phyloP scores from a whole-genome alignment of 306 rosid species.

The Sphenostylis stenocarpa region DNA sequence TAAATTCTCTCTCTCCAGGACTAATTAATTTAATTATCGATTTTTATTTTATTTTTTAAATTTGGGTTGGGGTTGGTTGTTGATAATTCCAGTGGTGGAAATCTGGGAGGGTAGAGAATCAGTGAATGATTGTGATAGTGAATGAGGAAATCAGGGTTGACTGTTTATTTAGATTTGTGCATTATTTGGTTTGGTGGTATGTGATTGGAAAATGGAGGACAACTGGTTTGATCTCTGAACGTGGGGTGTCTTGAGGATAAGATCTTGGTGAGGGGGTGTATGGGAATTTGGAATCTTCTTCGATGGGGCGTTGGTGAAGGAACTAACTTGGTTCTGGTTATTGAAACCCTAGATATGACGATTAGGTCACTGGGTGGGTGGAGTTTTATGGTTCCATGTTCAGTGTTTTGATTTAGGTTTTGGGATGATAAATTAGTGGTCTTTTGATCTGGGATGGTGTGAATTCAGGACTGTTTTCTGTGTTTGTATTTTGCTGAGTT shows the following conservation, averaged over 20 bases:
- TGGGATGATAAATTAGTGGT: not conserved
- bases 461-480: constrained; percentile 24
- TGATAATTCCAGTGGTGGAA: constrained; percentile 26
- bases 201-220: constrained; percentile 26
- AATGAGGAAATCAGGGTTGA: constrained; percentile 48
- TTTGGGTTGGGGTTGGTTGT: not conserved
- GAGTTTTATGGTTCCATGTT: constrained; percentile 25
- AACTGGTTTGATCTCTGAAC: constrained; percentile 49
- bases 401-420: constrained; percentile 14
- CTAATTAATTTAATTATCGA: constrained; percentile 24
- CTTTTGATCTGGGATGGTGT: constrained; percentile 34
- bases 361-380: constrained; percentile 20
- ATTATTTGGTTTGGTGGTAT: constrained; percentile 10
- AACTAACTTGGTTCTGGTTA: constrained; percentile 22
- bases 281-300: constrained; percentile 27
- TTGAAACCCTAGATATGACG: constrained; percentile 57
- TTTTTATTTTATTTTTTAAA: not conserved
- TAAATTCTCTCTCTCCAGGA: constrained; percentile 45
- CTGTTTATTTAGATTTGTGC: constrained; percentile 43
- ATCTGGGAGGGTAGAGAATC: constrained; percentile 28
- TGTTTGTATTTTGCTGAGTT: constrained; percentile 9
- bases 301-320: constrained; percentile 17
- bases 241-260: constrained; percentile 24
- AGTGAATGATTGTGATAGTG: constrained; percentile 44
- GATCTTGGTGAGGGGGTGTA: constrained; percentile 31